Evolutionary conservation across 2,329 filamentous ascomycete genomes (phyloP), one percentile per base, ranked within the genome.

Genomic region (Colletotrichum lindemuthianum): DNA sequence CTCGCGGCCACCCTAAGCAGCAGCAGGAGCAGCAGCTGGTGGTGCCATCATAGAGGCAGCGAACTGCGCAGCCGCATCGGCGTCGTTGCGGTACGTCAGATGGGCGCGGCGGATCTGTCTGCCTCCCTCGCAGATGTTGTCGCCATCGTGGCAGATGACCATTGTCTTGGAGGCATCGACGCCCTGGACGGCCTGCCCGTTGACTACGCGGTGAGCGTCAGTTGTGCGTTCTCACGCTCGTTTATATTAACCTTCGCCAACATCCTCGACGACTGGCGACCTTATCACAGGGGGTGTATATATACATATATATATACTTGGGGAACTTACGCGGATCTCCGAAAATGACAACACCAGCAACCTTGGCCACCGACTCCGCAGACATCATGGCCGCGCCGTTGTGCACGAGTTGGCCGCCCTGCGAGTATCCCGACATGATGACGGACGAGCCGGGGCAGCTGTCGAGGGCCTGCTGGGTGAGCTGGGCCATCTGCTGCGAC

Each of bases 341-440:
- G 55, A 72, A 76, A 64, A 68, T 76, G 48, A 73, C 71, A 47
- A 67, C 72, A 4, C 72, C 73, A 7, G 71, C 69, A 45, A 77
- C 68, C 55, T 71, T 72, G 67, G 63, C 63, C 8, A 70, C 58
- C 10, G 66, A 67, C 7, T 72, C 83, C 73, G 83, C 49, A 2
- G 73, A 69, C 39, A 79, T 70, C 59, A 68, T 65, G 7, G 69
- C 71, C 32, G 79, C 80, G 2, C 79, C 80, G 34, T 82, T 80
- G 72, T 83, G 82, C 1, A 82, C 79, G 7, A 76, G 68, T 69
- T 72, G 74, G 24, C 70, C 70, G 50, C 74, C 77, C 63, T 79
- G 81, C 68, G 79, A 82, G 70, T 84, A 84, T 3, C 82, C 82
- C 7, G 79, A 76, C 68, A 83, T 74, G 43, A 83, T 78, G 24